Evolutionary conservation across 129 eudicot species (phyloP).

Genomic region (Mikania micrantha): DNA sequence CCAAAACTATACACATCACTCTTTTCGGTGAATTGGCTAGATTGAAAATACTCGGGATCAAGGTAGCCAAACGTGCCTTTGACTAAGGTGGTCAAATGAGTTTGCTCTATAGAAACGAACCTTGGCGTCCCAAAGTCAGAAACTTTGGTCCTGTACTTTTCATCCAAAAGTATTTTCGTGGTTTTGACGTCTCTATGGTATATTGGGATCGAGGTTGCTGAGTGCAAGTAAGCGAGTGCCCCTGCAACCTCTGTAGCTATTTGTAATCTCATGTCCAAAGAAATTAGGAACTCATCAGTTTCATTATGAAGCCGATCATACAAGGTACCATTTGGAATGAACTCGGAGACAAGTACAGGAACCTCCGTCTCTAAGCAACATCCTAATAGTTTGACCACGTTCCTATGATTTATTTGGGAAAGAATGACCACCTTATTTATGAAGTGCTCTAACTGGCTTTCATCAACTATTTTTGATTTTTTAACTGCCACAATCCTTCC

Average conservation of each 20-base stretch:
- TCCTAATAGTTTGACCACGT: slow-evolving; percentile 30
- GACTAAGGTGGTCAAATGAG: slow-evolving; percentile 26
- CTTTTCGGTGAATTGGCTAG: slow-evolving; percentile 25
- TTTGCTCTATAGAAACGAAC: slow-evolving; percentile 19
- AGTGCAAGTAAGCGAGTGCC: slow-evolving; percentile 23
- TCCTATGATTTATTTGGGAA: slow-evolving; percentile 24
- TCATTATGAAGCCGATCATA: slow-evolving; percentile 14
- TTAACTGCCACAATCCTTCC: slow-evolving; percentile 25
- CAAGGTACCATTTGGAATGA: slow-evolving; percentile 32
- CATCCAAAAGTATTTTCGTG: slow-evolving; percentile 7
- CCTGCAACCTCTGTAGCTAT: slow-evolving; percentile 21
- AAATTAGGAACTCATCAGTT: slow-evolving; percentile 3
- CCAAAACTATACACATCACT: slow-evolving; percentile 29
- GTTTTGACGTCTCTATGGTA: slow-evolving; percentile 28
- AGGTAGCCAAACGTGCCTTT: slow-evolving; percentile 29
- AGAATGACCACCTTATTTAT: slow-evolving; percentile 22
- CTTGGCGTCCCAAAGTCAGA: slow-evolving; percentile 29
- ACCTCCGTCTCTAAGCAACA: slow-evolving; percentile 30
- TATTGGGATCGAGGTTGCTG: slow-evolving; percentile 25
- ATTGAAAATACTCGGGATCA: slow-evolving; percentile 26
- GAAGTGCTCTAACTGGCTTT: slow-evolving; percentile 20
- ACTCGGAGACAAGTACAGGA: slow-evolving; percentile 27
- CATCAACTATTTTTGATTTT: slow-evolving; percentile 15
- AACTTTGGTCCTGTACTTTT: slow-evolving; percentile 2
- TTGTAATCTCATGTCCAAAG: slow-evolving; percentile 20